Evolutionary conservation across 306 rosid species (phyloP), one percentile per base, ranked within the genome.

Genomic region (Trifolium pratense): DNA sequence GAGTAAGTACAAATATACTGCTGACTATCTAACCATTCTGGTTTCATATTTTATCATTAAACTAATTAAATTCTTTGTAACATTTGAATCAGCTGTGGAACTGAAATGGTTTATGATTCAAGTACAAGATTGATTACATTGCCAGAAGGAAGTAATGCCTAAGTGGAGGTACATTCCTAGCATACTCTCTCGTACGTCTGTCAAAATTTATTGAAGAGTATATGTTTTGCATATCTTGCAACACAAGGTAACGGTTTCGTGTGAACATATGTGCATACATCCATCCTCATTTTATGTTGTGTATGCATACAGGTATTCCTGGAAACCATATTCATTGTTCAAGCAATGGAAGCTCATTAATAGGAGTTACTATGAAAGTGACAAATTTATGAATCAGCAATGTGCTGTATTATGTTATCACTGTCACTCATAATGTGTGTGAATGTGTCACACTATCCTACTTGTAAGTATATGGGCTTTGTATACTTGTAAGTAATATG

Each of bases 71-170:
- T 26, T 68, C 12, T 61, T 67, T 10, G 13, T 48, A 40, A 75
- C 6, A 13, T 69, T 20, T 81, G 60, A 43, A 73, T 75, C 94
- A 94, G 97, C 76, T 94, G 97, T 83, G 86, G 73, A 78, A 89
- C 97, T 59, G 82, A 42, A 20, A 20, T 91, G 97, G 69, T 85
- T 5, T 94, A 62, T 62, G 81, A 94, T 78, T 86, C 92, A 15
- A 48, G 73, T 17, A 49, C 98, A 23, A 92, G 98, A 75, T 71
- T 91, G 91, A 94, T 94, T 70, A 91, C 97, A 34, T 86, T 94
- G 87, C 95, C 98, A 60, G 97, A 91, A 87, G 91, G 97, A 85
- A 85, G 96, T 70, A 86, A 73, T 3, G 89, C 92, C 56, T 91
- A 80, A 89, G 46, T 68, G 73, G 73, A 82, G 87, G 91, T 83